These are phyloP conservation scores for Cryptococcus amylolentus DNA, from an alignment of 1,284 basidiomycete genomes.

Conservation along the genomic window DNA sequence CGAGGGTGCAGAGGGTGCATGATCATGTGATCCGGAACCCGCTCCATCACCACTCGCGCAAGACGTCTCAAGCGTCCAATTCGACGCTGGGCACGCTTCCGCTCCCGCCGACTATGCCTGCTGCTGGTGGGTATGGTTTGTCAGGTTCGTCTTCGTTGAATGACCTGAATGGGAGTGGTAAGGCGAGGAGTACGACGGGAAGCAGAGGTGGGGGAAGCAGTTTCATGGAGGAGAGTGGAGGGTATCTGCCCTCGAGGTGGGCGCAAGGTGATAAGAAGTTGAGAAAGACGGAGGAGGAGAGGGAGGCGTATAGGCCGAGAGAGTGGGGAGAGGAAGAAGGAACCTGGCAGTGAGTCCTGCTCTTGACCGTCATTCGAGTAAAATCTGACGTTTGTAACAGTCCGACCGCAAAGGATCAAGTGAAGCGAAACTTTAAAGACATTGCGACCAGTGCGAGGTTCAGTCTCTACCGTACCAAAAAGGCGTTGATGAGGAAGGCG, in stretches of 20 bases:
- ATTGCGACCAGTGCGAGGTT: conserved; percentile 44
- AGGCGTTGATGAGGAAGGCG: conserved; percentile 47
- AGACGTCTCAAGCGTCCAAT: background rate
- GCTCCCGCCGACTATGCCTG: no score
- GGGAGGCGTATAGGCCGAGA: conserved; percentile 46
- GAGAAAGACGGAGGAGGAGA: conserved; percentile 40
- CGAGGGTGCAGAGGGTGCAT: conserved; percentile 32
- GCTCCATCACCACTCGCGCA: conserved; percentile 9
- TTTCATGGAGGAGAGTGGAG: conserved; percentile 41
- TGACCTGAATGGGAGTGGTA: background rate
- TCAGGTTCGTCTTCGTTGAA: background rate
- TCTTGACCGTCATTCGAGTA: background rate
- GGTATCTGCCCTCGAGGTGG: conserved; percentile 48
- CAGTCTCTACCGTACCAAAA: conserved; percentile 47
- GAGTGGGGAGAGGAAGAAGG: conserved; percentile 44
- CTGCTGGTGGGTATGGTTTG: background rate
- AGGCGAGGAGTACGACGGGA: background rate
- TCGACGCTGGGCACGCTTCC: background rate
- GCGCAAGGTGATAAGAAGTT: conserved; percentile 43
- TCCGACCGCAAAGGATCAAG: conserved; percentile 38
- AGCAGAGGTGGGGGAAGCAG: background rate
- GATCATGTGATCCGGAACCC: conserved; percentile 38
- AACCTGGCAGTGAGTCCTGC: conserved; percentile 48
- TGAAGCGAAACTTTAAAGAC: conserved; percentile 49
- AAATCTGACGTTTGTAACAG: conserved; percentile 14